Evolutionary conservation across 2,329 filamentous ascomycete genomes (phyloP).

Genomic region (Graphilbum sp.): DNA sequence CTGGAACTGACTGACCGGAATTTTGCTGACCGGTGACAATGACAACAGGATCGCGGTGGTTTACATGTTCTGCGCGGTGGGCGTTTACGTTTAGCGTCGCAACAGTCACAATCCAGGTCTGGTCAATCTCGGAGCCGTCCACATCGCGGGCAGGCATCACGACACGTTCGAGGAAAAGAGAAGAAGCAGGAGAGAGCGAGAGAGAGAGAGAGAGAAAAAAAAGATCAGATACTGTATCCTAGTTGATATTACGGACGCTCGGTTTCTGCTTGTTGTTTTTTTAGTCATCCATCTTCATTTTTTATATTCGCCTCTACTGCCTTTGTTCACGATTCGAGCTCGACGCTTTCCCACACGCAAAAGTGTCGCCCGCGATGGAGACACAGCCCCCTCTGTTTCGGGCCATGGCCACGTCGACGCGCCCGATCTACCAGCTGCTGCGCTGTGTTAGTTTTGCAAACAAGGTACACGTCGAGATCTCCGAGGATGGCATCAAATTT

Average conservation of each 20-base stretch:
- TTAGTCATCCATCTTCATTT: not conserved
- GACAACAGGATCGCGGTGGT: constrained; percentile 68
- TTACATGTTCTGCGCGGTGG: constrained; percentile 97
- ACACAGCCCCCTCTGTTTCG: constrained; percentile 41
- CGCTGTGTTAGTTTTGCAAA: constrained; percentile 43
- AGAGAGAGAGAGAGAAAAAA: not conserved
- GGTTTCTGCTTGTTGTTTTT: not conserved
- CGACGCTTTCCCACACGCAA: too few relatives aligned
- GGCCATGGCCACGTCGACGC: constrained; percentile 61
- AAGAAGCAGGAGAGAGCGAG: not conserved
- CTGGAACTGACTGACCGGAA: not conserved
- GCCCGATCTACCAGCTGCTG: constrained; percentile 51
- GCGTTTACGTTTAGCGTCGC: constrained; percentile 97
- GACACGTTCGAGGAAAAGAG: not conserved
- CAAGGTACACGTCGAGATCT: constrained; percentile 54
- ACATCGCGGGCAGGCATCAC: too few relatives aligned
- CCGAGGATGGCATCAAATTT: constrained; percentile 71
- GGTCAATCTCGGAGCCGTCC: too few relatives aligned
- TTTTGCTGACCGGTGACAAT: constrained; percentile 1
- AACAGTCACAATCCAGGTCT: too few relatives aligned
- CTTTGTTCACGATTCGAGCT: not conserved
- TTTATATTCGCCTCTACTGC: too few relatives aligned
- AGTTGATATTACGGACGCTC: constrained; percentile 13
- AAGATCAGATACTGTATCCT: constrained; percentile 19
- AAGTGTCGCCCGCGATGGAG: not conserved